Conservation (phyloP, 192 early-diverging fungal species). For the Umbelopsis vinacea region DNA sequence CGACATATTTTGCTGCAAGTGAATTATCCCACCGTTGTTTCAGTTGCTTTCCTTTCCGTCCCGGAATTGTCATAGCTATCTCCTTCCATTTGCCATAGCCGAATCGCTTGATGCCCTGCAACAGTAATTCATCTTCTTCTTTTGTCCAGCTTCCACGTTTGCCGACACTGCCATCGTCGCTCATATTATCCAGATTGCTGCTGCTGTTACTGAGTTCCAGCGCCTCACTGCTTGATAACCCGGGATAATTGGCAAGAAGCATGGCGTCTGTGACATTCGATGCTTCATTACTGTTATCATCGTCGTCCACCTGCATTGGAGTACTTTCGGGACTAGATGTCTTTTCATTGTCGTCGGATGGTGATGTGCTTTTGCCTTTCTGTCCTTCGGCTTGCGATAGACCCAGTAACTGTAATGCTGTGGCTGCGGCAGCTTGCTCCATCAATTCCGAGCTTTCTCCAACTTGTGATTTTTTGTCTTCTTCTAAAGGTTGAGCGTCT, state of each 20-base stretch:
- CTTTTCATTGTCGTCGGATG: background rate
- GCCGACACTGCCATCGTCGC: slow-evolving; percentile 29
- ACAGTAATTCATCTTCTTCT: slow-evolving; percentile 39
- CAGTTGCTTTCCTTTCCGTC: slow-evolving; percentile 38
- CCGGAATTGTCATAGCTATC: slow-evolving; percentile 34
- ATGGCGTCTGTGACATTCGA: slow-evolving; percentile 21
- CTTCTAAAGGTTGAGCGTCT: background rate
- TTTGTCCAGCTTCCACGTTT: slow-evolving; percentile 38
- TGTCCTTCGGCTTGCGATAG: slow-evolving; percentile 8
- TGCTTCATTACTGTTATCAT: background rate
- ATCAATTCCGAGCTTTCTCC: slow-evolving; percentile 20
- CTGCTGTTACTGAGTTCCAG: background rate
- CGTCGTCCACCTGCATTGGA: background rate
- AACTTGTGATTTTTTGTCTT: background rate
- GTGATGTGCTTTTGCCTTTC: slow-evolving; percentile 6
- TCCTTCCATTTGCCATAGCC: slow-evolving; percentile 43
- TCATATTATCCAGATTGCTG: slow-evolving; percentile 26
- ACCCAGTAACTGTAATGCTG: slow-evolving; percentile 32
- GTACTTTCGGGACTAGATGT: background rate
- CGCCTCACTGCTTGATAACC: slow-evolving; percentile 3
- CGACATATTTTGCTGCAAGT: slow-evolving; percentile 38
- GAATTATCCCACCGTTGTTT: slow-evolving; percentile 43
- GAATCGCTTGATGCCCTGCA: slow-evolving; percentile 34
- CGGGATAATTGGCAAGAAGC: slow-evolving; percentile 31
- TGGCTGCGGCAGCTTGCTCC: slow-evolving; percentile 35